A percentile compares a stretch with the other conserved stretches of the same genome.
These are phyloP conservation scores for Plantago ovata DNA, from an alignment of 257 asterid species.

Conservation along the genomic window DNA sequence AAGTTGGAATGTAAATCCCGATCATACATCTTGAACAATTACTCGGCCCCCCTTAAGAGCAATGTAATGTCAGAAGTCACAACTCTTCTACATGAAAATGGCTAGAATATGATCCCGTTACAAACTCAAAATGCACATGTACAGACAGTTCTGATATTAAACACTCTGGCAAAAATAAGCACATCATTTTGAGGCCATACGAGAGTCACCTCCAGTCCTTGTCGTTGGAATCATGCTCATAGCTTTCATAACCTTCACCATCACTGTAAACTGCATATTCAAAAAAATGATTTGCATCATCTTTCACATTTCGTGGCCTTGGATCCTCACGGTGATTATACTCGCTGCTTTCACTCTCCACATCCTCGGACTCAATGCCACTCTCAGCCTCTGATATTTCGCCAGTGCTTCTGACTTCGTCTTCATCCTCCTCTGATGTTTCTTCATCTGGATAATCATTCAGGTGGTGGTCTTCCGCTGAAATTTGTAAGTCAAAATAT, in stretches of 20 bases:
- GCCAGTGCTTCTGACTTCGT: neutral
- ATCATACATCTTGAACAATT: too few species aligned
- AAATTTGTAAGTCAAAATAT: slow-evolving; percentile 16
- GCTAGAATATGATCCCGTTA: too few species aligned
- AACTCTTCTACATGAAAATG: too few species aligned
- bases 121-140: too few species aligned
- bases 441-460: slow-evolving; percentile 92
- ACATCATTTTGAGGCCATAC: too few species aligned
- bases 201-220: neutral
- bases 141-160: too few species aligned
- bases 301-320: slow-evolving; percentile 26
- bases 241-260: slow-evolving; percentile 6
- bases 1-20: too few species aligned
- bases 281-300: slow-evolving; percentile 21
- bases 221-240: slow-evolving; percentile 8
- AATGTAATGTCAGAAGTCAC: too few species aligned
- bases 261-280: slow-evolving; percentile 28
- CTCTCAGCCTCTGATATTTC: slow-evolving; percentile 21
- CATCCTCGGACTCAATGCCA: slow-evolving; percentile 28
- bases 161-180: too few species aligned
- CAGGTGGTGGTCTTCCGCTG: slow-evolving; percentile 78
- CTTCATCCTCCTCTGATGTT: slow-evolving; percentile 39
- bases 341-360: slow-evolving; percentile 26
- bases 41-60: too few species aligned
- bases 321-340: slow-evolving; percentile 18